phyloP scores from a whole-genome alignment of 2,329 filamentous ascomycete species.

The Oidium heveae region DNA sequence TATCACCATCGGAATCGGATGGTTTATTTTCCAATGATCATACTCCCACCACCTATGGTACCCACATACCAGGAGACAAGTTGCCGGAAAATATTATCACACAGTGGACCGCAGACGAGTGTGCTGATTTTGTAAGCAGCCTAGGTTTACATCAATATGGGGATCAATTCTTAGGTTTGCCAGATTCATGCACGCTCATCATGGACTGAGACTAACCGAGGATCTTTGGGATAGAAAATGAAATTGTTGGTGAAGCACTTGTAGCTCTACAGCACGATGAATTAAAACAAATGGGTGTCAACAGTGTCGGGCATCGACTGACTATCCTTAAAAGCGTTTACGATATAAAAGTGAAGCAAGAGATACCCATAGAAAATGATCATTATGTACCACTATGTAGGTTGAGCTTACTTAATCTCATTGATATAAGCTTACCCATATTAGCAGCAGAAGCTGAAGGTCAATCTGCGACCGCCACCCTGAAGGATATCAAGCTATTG shows the following conservation, averaged over 20 bases:
- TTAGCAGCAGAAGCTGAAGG: slow-evolving; percentile 71
- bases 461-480: slow-evolving; percentile 64
- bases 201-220: slow-evolving; percentile 10
- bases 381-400: slow-evolving; percentile 83
- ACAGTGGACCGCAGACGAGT: slow-evolving; percentile 67
- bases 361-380: slow-evolving; percentile 71
- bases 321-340: slow-evolving; percentile 92
- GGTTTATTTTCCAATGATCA: slow-evolving; percentile 43
- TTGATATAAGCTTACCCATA: slow-evolving; percentile 5
- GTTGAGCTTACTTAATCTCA: slow-evolving; percentile 14
- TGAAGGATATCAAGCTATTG: slow-evolving; percentile 78
- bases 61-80: slow-evolving; percentile 35
- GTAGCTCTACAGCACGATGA: slow-evolving; percentile 78
- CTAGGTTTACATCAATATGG: slow-evolving; percentile 66
- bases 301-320: slow-evolving; percentile 77
- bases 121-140: slow-evolving; percentile 63
- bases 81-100: slow-evolving; percentile 52
- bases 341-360: slow-evolving; percentile 84
- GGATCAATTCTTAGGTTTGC: slow-evolving; percentile 55
- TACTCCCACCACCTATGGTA: slow-evolving; percentile 55
- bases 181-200: background rate
- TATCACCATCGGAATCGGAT: slow-evolving; percentile 46
- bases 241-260: slow-evolving; percentile 76
- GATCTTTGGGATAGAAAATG: slow-evolving; percentile 46
- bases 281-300: slow-evolving; percentile 81